Evolutionary conservation across 257 asterid genomes (phyloP).

Genomic region (Nicotiana paniculata): DNA sequence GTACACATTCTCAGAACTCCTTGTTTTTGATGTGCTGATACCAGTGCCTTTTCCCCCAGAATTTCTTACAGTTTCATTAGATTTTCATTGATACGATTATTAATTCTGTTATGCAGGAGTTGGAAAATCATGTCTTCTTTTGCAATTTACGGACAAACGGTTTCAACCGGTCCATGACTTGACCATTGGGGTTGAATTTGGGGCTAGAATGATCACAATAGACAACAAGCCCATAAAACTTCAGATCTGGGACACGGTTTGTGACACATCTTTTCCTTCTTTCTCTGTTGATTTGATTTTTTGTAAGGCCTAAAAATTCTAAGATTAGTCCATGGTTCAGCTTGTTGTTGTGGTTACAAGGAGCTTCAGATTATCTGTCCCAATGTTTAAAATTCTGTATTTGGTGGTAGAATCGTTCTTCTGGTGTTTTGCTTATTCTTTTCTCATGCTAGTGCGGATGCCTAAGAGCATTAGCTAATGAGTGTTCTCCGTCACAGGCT

Average conservation of each 20-base stretch:
- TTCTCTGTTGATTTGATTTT: neutral
- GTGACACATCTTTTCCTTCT: slow-evolving; percentile 11
- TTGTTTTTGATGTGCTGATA: neutral
- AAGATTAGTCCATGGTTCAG: neutral
- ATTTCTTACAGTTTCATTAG: neutral
- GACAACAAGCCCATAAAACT: slow-evolving; percentile 68
- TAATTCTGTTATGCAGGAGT: slow-evolving; percentile 43
- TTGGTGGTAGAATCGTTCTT: neutral
- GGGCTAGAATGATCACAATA: slow-evolving; percentile 65
- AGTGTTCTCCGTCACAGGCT: slow-evolving; percentile 34
- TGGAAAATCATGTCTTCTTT: slow-evolving; percentile 79
- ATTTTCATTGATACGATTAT: neutral
- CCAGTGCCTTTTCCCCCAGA: neutral
- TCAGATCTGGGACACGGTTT: slow-evolving; percentile 85
- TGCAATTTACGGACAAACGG: slow-evolving; percentile 76
- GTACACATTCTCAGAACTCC: neutral
- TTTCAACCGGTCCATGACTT: slow-evolving; percentile 81
- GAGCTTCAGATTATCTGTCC: neutral
- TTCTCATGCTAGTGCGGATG: neutral
- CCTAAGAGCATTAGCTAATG: neutral
- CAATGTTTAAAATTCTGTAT: neutral
- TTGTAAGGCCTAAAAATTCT: neutral
- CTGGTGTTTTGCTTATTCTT: neutral
- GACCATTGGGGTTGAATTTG: slow-evolving; percentile 78
- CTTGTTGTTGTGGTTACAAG: neutral